Percentiles rank a stretch among this genome's conserved stretches.
phyloP scores from a whole-genome alignment of 257 asterid genomes.

The Petunia axillaris region DNA sequence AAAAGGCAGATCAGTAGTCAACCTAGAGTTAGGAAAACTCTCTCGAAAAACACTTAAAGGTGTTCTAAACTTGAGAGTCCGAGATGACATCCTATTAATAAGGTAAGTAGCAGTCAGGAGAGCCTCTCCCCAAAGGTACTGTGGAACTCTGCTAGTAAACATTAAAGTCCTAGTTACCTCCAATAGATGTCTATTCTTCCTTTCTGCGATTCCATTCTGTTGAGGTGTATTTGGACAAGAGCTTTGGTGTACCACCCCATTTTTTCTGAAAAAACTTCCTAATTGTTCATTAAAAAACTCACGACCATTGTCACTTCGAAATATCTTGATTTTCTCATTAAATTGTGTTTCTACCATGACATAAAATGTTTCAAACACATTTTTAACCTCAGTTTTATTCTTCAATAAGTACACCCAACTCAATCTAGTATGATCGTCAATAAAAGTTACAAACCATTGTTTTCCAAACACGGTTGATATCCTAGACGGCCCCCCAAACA shows the following conservation, averaged over 20 bases:
- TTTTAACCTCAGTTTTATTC: not conserved
- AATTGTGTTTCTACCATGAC: conserved; percentile 15
- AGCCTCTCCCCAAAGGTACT: not conserved
- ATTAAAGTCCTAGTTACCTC: conserved; percentile 13
- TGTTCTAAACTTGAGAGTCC: not conserved
- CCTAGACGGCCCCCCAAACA: not conserved
- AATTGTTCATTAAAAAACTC: not conserved
- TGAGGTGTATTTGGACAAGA: not conserved
- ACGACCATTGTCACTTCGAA: conserved; percentile 17
- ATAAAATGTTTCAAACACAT: not conserved
- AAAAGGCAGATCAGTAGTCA: not conserved
- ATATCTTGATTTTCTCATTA: not conserved
- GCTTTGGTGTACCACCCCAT: not conserved
- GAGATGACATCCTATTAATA: conserved; percentile 5
- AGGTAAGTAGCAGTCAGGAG: not conserved
- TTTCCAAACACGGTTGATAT: not conserved
- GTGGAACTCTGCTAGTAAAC: conserved; percentile 1
- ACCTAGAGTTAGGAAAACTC: not conserved
- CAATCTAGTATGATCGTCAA: conserved; percentile 14
- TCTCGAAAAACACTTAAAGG: not conserved
- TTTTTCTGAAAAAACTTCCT: not conserved
- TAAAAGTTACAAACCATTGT: conserved; percentile 7
- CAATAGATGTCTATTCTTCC: not conserved
- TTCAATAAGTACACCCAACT: conserved; percentile 9
- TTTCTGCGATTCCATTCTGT: not conserved